These are phyloP conservation scores for Tinospora cordifolia DNA, from an alignment of 164 flowering plant genomes.

Conservation along the genomic window DNA sequence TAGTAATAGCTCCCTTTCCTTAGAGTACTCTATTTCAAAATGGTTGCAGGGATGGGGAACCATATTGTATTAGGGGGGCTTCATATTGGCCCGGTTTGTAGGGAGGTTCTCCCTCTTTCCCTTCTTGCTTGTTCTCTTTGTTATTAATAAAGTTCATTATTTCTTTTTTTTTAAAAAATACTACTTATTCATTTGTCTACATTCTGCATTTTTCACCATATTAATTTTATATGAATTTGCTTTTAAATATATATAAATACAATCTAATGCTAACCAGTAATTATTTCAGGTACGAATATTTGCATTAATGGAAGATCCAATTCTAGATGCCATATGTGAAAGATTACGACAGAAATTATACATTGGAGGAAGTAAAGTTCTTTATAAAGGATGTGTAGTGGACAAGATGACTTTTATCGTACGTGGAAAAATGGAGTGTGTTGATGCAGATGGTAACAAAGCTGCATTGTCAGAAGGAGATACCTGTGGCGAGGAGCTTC, in stretches of 20 bases:
- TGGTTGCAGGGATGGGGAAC: no score
- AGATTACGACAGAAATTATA: conserved; percentile 59
- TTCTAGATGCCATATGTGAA: conserved; percentile 69
- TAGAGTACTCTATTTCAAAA: no score
- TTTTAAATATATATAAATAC: not conserved
- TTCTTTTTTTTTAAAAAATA: no score
- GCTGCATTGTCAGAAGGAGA: conserved; percentile 55
- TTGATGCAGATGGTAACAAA: conserved; percentile 34
- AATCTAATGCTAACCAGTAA: not conserved
- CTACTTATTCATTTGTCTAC: not conserved
- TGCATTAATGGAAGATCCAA: conserved; percentile 53
- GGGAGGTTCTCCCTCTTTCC: no score
- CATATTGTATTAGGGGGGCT: no score
- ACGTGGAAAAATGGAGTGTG: conserved; percentile 56
- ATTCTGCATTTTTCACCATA: not conserved
- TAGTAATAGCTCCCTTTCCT: no score
- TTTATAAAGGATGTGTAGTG: conserved; percentile 40
- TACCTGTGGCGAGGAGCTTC: conserved; percentile 86
- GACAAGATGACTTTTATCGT: conserved; percentile 66
- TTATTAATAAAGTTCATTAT: no score
- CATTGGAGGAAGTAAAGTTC: conserved; percentile 51
- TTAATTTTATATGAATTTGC: not conserved
- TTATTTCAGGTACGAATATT: conserved; percentile 62
- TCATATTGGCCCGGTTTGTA: no score
- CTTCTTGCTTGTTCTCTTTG: no score